Base-by-base conservation (phyloP, 257 asterid species). In the Eucommia ulmoides region DNA sequence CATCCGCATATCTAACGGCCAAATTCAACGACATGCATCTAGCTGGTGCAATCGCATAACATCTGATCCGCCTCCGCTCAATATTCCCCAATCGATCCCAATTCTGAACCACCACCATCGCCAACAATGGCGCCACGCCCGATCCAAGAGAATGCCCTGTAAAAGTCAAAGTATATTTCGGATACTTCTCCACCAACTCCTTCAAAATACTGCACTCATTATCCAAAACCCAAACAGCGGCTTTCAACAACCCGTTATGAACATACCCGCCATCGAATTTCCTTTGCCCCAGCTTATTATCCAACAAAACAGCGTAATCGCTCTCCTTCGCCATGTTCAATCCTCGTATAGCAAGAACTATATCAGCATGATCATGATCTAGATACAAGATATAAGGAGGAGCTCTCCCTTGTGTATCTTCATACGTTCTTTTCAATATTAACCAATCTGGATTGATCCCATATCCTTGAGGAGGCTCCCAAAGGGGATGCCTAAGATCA, bases 1-100 rank as follows among this genome's bases (percentile, higher is more conserved):
- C 92, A 70, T 86, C 96, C 11, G 96, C 92, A 55, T 86, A 80
- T 70, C 72, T 69, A 61, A 86, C 92, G 19, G 94, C 96, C 66
- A 86, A 73, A 59, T 80, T 86, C 52, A 86, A 81, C 3, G 96
- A 82, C 94, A 80, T 75, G 45, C 94, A 86, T 68, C 96, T 75
- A 12, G 96, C 84, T n/a, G 96, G 93, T 50, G 96, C 96, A 69
- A 82, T 75, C 23, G 96, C 88, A 64, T 53, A 86, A 60, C 94
- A 82, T 69, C 94, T 74, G 35, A 86, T 41, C 65, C 84, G 79
- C 58, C 65, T 82, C 80, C 82, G 72, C 19, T 82, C 82, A 26
- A 86, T 62, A 56, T 77, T 72, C 29, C 94, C 92, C 74, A 86
- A 54, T 51, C 62, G 73, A 45, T 67, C 78, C 17, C 64, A 77